Evolutionary conservation across 2,329 filamentous ascomycete species (phyloP).

Genomic region (Cytospora schulzeri): DNA sequence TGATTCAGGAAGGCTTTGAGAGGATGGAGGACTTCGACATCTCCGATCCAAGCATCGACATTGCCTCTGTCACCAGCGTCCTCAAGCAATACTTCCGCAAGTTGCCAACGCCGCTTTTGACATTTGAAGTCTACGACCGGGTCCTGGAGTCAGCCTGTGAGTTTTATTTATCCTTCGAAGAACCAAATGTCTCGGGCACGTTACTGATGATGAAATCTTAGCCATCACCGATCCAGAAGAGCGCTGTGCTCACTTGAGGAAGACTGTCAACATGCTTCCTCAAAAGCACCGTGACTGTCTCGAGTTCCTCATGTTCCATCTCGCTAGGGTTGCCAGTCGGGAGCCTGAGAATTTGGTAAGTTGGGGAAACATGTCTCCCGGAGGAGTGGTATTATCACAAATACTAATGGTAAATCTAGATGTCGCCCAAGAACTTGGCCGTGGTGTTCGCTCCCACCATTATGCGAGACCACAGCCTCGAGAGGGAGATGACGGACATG

Average conservation of each 20-base stretch:
- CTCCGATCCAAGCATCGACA: conserved; percentile 89
- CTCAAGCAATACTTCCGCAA: conserved; percentile 98
- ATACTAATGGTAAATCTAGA: conserved; percentile 52
- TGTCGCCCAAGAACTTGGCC: conserved; percentile 94
- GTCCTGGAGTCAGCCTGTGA: conserved; percentile 79
- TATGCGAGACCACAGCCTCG: conserved; percentile 86
- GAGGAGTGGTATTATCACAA: not conserved
- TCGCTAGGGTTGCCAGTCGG: conserved; percentile 80
- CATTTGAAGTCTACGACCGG: conserved; percentile 88
- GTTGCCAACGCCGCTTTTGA: conserved; percentile 84
- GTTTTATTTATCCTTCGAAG: conserved; percentile 35
- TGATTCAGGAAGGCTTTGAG: conserved; percentile 90
- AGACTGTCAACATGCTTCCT: conserved; percentile 77
- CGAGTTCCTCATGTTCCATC: conserved; percentile 91
- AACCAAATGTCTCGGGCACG: not conserved
- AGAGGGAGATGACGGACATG: conserved; percentile 95
- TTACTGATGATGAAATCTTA: conserved; percentile 36
- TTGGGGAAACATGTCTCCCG: conserved; percentile 25
- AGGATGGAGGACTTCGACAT: conserved; percentile 85
- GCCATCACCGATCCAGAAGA: conserved; percentile 67
- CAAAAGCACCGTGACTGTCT: conserved; percentile 84
- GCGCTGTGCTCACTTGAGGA: conserved; percentile 70
- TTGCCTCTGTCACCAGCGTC: conserved; percentile 92
- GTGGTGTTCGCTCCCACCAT: conserved; percentile 98
- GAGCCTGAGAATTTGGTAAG: conserved; percentile 82